These are phyloP conservation scores for Diplodia sapinea DNA, from an alignment of 2,329 filamentous ascomycete species.

Conservation along the genomic window DNA sequence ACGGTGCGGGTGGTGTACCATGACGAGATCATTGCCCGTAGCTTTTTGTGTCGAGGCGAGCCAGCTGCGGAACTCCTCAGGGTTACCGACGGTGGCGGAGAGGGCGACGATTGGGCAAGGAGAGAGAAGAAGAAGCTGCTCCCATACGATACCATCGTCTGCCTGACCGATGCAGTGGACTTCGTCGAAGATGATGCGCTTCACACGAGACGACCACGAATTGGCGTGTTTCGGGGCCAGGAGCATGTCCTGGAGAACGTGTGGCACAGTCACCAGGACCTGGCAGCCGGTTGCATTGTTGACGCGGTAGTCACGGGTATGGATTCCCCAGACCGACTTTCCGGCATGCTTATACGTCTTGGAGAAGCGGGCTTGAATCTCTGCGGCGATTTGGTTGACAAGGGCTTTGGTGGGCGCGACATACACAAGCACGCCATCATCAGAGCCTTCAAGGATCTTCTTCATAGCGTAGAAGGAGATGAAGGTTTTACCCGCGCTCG, in stretches of 20 bases:
- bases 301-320: constrained; percentile 75
- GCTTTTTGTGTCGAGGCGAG: constrained; percentile 67
- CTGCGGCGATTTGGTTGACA: constrained; percentile 82
- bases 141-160: constrained; percentile 78
- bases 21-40: constrained; percentile 68
- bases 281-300: constrained; percentile 77
- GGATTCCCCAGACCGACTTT: constrained; percentile 78
- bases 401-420: constrained; percentile 82
- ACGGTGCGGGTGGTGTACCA: constrained; percentile 70
- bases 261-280: constrained; percentile 76
- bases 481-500: constrained; percentile 81
- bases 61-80: constrained; percentile 72
- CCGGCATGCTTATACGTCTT: constrained; percentile 67
- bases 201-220: constrained; percentile 71
- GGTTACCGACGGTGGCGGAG: constrained; percentile 80
- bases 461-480: constrained; percentile 87
- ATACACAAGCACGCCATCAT: constrained; percentile 76
- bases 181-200: constrained; percentile 81
- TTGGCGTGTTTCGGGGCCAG: constrained; percentile 68
- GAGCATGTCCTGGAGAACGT: constrained; percentile 80
- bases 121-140: constrained; percentile 74
- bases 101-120: constrained; percentile 80
- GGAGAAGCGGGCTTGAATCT: constrained; percentile 74
- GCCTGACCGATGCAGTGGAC: constrained; percentile 80
- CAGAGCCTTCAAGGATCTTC: constrained; percentile 69